phyloP scores from a whole-genome alignment of 2,329 filamentous ascomycete genomes.

The Botrytis fragariae region DNA sequence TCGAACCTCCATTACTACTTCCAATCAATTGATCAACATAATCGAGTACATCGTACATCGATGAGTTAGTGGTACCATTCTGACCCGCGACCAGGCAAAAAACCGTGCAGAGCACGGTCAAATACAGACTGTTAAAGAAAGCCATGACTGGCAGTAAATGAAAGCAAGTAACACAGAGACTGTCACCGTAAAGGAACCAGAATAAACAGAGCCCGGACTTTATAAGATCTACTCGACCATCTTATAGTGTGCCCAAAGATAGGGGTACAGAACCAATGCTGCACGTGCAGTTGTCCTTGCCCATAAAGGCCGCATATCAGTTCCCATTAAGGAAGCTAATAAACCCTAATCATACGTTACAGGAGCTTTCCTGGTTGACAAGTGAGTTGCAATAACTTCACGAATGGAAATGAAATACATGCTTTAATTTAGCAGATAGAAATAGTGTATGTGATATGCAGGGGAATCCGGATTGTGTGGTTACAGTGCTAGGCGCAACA shows the following conservation, averaged over 20 bases:
- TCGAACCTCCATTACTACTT: constrained; percentile 50
- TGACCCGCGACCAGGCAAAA: constrained; percentile 21
- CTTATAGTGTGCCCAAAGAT: not conserved
- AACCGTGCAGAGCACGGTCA: constrained; percentile 10
- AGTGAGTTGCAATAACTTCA: not conserved
- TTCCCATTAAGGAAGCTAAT: constrained; percentile 11
- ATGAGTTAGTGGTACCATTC: constrained; percentile 23
- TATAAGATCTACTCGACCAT: constrained; percentile 3
- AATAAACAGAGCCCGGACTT: not conserved
- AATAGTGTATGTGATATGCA: constrained; percentile 17
- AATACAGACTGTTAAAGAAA: not conserved
- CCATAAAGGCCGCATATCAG: not conserved
- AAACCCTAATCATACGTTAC: constrained; percentile 4
- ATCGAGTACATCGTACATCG: constrained; percentile 40
- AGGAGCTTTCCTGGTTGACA: not conserved
- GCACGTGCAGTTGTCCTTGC: not conserved
- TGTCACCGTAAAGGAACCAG: not conserved
- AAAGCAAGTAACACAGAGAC: not conserved
- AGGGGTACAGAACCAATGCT: not conserved
- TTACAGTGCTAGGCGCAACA: not conserved
- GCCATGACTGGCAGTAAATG: constrained; percentile 20
- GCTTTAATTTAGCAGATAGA: constrained; percentile 4
- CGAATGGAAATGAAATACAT: not conserved
- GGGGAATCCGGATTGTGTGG: not conserved
- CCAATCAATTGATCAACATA: constrained; percentile 54